A percentile compares a stretch with the other conserved stretches of the same genome.
phyloP scores from a whole-genome alignment of 768 basidiomycete genomes.

The Suillus subluteus region DNA sequence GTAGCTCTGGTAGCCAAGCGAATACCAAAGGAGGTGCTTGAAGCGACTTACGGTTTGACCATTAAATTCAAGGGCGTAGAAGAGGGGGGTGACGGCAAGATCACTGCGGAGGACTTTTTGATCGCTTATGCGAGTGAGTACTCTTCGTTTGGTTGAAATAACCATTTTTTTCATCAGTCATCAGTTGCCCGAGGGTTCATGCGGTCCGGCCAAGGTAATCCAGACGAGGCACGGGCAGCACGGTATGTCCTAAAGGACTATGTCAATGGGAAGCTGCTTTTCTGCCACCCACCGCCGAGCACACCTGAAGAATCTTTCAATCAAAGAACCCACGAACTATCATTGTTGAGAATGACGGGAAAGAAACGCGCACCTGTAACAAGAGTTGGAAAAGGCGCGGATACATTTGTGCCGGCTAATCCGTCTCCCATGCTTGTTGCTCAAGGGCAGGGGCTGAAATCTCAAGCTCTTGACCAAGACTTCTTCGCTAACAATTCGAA shows the following conservation, averaged over 20 bases:
- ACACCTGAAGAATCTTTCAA: constrained; percentile 75
- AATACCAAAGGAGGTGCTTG: constrained; percentile 82
- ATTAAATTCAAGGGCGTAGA: constrained; percentile 68
- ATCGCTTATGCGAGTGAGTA: constrained; percentile 90
- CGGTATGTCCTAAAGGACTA: constrained; percentile 96
- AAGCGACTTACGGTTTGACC: constrained; percentile 84
- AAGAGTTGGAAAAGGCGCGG: constrained; percentile 80
- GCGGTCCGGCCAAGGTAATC: constrained; percentile 93
- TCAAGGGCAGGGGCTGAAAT: constrained; percentile 49
- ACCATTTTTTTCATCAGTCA: constrained; percentile 22
- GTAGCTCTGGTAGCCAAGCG: constrained; percentile 75
- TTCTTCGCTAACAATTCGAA: constrained; percentile 72
- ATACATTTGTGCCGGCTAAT: constrained; percentile 71
- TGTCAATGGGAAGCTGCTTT: constrained; percentile 91
- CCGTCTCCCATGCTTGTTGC: constrained; percentile 30
- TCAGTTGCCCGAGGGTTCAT: constrained; percentile 92
- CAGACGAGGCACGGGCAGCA: constrained; percentile 93
- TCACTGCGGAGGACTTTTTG: constrained; percentile 80
- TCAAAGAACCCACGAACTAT: constrained; percentile 60
- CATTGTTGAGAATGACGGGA: constrained; percentile 60
- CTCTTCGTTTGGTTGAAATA: constrained; percentile 1
- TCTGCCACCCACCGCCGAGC: constrained; percentile 86
- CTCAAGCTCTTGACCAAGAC: constrained; percentile 72
- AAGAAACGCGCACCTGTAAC: constrained; percentile 91
- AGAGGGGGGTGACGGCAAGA: constrained; percentile 82